A percentile compares a stretch with the other conserved stretches of the same genome.
Evolutionary conservation across 352 stramenopile genomes (phyloP).

Genomic region (Globisporangium splendens): DNA sequence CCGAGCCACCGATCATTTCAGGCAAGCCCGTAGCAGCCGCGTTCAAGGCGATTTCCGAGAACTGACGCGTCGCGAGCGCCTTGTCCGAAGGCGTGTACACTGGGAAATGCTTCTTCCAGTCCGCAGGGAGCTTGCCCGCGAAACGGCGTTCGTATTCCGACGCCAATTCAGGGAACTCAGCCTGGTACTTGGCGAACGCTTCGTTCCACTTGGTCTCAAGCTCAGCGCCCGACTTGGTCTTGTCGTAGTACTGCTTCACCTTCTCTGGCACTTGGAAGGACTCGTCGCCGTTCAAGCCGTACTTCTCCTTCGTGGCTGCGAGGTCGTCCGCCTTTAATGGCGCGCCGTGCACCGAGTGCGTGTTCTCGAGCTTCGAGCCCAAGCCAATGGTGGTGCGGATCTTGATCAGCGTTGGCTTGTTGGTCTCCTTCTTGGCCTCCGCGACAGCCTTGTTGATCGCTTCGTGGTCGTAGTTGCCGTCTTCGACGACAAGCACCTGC

Average conservation of each 20-base stretch:
- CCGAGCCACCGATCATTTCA: slow-evolving; percentile 97
- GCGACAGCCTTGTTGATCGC: slow-evolving; percentile 93
- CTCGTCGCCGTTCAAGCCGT: slow-evolving; percentile 90
- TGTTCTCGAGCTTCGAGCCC: slow-evolving; percentile 93
- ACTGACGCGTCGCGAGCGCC: slow-evolving; percentile 91
- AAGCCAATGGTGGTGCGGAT: slow-evolving; percentile 96
- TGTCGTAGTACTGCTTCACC: slow-evolving; percentile 91
- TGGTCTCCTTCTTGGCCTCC: slow-evolving; percentile 91
- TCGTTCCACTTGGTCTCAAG: slow-evolving; percentile 88
- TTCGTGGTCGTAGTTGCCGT: slow-evolving; percentile 92
- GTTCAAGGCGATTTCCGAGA: slow-evolving; percentile 95
- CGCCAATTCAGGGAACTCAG: slow-evolving; percentile 89
- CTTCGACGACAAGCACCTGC: slow-evolving; percentile 94
- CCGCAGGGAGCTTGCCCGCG: slow-evolving; percentile 86
- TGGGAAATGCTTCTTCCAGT: slow-evolving; percentile 91
- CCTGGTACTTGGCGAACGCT: slow-evolving; percentile 91
- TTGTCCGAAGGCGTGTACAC: slow-evolving; percentile 89
- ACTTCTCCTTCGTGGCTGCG: slow-evolving; percentile 87
- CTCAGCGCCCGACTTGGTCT: slow-evolving; percentile 67
- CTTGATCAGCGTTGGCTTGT: slow-evolving; percentile 99
- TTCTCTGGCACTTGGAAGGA: slow-evolving; percentile 93
- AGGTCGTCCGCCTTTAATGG: slow-evolving; percentile 95
- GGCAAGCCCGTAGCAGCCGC: slow-evolving; percentile 89
- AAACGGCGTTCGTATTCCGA: slow-evolving; percentile 95
- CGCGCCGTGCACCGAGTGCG: slow-evolving; percentile 93